phyloP scores from a whole-genome alignment of 768 basidiomycete species.

The Mycena amicta region DNA sequence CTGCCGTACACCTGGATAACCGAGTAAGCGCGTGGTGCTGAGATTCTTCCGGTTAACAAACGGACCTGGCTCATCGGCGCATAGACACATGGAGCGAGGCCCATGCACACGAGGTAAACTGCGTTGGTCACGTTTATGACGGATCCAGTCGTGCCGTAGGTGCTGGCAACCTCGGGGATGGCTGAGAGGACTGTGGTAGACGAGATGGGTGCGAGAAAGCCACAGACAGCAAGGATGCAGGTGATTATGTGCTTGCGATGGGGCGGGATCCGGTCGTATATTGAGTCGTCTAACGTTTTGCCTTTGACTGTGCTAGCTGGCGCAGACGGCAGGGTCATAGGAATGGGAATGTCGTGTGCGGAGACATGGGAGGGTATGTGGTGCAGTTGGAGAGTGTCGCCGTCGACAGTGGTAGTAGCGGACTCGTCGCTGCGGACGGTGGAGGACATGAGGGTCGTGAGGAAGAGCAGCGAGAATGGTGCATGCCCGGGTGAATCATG shows the following conservation, averaged over 20 bases:
- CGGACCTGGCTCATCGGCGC: conserved; percentile 20
- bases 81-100: conserved; percentile 21
- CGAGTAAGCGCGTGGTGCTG: not conserved
- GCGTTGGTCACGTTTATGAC: conserved; percentile 20
- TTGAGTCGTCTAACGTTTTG: conserved; percentile 12
- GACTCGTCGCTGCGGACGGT: not conserved
- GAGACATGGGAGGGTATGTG: conserved; percentile 1
- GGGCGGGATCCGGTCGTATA: conserved; percentile 18
- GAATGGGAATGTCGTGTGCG: not conserved
- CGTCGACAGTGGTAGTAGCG: not conserved
- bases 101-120: conserved; percentile 22
- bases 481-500: not conserved
- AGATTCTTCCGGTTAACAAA: not conserved
- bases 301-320: not conserved
- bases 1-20: conserved; percentile 20
- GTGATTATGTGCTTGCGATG: conserved; percentile 19
- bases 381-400: not conserved
- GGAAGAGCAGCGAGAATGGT: not conserved
- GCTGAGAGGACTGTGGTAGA: conserved; percentile 21
- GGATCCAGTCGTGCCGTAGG: conserved; percentile 17
- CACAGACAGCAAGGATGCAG: conserved; percentile 15
- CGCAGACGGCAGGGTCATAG: not conserved
- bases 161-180: conserved; percentile 21
- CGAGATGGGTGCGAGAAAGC: conserved; percentile 19
- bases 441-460: conserved; percentile 3